phyloP scores from a whole-genome alignment of 495 filamentous ascomycete species.

The Apiosordaria backusii region DNA sequence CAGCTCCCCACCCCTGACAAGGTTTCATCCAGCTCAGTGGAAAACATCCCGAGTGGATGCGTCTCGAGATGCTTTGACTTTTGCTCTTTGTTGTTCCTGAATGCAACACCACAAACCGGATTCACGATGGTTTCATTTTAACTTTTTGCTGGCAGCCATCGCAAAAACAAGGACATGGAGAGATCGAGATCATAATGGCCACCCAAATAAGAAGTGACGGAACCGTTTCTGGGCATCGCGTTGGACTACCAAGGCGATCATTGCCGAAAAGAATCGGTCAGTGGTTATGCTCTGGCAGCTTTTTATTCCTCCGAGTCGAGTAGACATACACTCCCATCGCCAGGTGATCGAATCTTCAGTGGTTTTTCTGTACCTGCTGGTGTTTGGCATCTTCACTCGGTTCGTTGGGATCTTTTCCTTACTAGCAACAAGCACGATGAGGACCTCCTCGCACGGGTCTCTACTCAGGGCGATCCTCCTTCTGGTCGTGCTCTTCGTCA shows the following conservation, averaged over 20 bases:
- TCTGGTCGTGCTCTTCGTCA: slow-evolving; percentile 15
- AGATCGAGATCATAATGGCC: background rate
- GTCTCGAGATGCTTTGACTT: slow-evolving; percentile 5
- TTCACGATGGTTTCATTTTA: background rate
- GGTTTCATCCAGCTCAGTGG: slow-evolving; percentile 17
- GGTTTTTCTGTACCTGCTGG: background rate
- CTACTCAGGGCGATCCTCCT: slow-evolving; percentile 24
- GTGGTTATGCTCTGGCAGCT: background rate
- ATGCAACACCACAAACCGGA: slow-evolving; percentile 18
- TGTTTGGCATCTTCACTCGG: slow-evolving; percentile 22
- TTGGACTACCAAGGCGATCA: background rate
- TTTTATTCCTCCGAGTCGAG: background rate
- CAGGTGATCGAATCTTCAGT: background rate
- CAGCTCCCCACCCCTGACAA: slow-evolving; percentile 12
- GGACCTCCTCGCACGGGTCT: slow-evolving; percentile 15
- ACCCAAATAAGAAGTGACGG: background rate
- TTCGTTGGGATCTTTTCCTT: slow-evolving; percentile 3
- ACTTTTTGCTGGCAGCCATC: background rate
- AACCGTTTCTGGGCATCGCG: background rate
- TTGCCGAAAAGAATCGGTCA: background rate
- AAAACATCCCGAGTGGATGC: slow-evolving; percentile 18
- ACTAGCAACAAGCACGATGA: slow-evolving; percentile 28
- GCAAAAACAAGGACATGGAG: slow-evolving; percentile 9
- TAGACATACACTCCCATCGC: background rate
- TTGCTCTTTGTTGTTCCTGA: background rate